Evolutionary conservation across 1,284 basidiomycete species (phyloP), one percentile per base, ranked within the genome.

Genomic region (Apiotrichum domesticum): DNA sequence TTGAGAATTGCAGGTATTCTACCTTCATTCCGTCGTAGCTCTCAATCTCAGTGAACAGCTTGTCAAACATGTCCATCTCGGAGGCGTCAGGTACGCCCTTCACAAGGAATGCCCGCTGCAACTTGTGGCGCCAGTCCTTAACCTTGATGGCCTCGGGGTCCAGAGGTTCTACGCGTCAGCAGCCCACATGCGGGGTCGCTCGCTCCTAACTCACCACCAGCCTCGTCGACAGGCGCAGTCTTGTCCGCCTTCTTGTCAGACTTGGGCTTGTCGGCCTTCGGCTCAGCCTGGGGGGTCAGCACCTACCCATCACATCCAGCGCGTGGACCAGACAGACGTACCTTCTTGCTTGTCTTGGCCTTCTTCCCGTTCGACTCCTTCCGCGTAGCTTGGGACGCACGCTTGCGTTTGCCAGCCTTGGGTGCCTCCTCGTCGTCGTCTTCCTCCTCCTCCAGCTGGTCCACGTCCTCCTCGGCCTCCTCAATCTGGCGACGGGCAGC

Each of bases 1-100:
- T 97, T 61, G 94, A 94, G 79, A 86, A 87, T 84, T 91, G 72
- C 50, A 95, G 84, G 69, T 93, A 90, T 58, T 88, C 84, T 60
- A 92, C 85, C 57, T 86, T 88, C 80, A 96, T 92, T 51, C 81
- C 79, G 37, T 87, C 83, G 72, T 92, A 93, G 9, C 80, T 80
- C 71, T 98, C 94, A 51, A 97, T 87, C 4, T 82, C 84, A 40
- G 82, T 85, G 80, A 97, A 92, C 39, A 91, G 78, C 48, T 82
- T 78, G 72, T 94, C 87, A 67, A 88, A 82, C 39, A 77, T 79
- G 4, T 84, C 82, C 87, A 91, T 90, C 56, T 90, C 87, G 87
- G 90, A 52, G 55, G 71, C 59, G 61, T 72, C 46, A 45, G 73
- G 64, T 58, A 75, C 52, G 33, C 61, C 75, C 80, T 80, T 85